Percentiles rank a stretch among this genome's conserved stretches.
Evolutionary conservation across 2,329 filamentous ascomycete species (phyloP).

Genomic region (Neonectria sp.): DNA sequence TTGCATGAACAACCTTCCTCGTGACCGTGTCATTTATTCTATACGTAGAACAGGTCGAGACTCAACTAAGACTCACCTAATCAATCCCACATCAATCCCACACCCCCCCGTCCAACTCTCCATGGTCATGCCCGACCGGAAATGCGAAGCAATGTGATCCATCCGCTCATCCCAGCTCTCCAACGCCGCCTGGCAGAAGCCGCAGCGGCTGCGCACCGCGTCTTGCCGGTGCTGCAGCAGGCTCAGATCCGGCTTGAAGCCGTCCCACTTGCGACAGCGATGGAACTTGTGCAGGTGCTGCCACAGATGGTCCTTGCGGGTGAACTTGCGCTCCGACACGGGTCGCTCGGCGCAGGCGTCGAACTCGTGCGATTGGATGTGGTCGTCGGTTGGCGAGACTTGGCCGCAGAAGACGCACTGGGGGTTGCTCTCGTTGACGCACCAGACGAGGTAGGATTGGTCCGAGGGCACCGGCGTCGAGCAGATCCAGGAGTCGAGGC

Average conservation of each 20-base stretch:
- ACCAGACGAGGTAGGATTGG: constrained; percentile 63
- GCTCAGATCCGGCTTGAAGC: constrained; percentile 63
- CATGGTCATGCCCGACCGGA: constrained; percentile 50
- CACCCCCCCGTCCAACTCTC: constrained; percentile 43
- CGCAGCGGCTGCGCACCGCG: constrained; percentile 46
- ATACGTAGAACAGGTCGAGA: too few species aligned
- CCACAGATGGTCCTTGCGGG: constrained; percentile 60
- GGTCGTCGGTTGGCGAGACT: constrained; percentile 51
- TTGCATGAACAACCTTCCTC: too few species aligned
- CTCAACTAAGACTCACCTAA: not conserved
- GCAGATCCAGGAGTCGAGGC: constrained; percentile 65
- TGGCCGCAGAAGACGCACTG: constrained; percentile 59
- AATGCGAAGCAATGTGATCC: constrained; percentile 50
- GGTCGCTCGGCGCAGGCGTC: constrained; percentile 65
- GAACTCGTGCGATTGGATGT: constrained; percentile 59
- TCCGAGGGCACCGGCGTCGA: constrained; percentile 53
- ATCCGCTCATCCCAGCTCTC: constrained; percentile 49
- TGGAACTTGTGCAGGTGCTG: constrained; percentile 61
- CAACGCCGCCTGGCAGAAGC: constrained; percentile 47
- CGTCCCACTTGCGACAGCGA: constrained; percentile 60
- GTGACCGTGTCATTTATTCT: too few species aligned
- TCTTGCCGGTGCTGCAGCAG: constrained; percentile 52
- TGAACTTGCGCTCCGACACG: constrained; percentile 59
- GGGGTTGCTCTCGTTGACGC: constrained; percentile 61
- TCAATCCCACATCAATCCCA: constrained; percentile 45